Conservation (phyloP, 2,329 filamentous ascomycete species). For the Metarhizium humberi region DNA sequence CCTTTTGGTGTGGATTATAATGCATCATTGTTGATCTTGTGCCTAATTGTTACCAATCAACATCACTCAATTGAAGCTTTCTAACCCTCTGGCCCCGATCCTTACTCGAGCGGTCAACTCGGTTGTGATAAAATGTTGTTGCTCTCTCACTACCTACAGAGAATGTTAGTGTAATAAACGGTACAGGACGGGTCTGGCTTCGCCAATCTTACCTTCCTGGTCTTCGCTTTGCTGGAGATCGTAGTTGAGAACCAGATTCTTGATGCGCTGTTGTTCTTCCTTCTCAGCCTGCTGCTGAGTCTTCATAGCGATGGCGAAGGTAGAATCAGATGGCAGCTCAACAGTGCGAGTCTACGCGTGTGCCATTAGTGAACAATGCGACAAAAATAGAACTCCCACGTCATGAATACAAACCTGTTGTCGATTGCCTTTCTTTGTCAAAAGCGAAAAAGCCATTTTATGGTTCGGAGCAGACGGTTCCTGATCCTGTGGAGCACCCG, state of each 20-base stretch:
- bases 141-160: constrained; percentile 41
- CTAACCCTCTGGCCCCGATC: constrained; percentile 74
- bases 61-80: constrained; percentile 90
- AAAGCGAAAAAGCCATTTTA: constrained; percentile 93
- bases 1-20: background rate
- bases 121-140: constrained; percentile 40
- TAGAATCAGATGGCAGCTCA: constrained; percentile 82
- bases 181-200: background rate
- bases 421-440: constrained; percentile 93
- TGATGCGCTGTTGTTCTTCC: constrained; percentile 97
- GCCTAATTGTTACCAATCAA: constrained; percentile 69
- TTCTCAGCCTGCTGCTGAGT: constrained; percentile 89
- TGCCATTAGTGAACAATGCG: background rate
- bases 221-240: constrained; percentile 82
- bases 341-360: constrained; percentile 69
- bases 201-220: constrained; percentile 54
- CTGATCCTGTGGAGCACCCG: constrained; percentile 17
- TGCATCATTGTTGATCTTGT: background rate
- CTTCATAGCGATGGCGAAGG: constrained; percentile 92
- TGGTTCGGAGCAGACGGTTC: constrained; percentile 15
- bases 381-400: background rate
- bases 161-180: constrained; percentile 1
- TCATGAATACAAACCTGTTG: constrained; percentile 57
- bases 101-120: constrained; percentile 44
- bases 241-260: constrained; percentile 93